Conservation (phyloP, 1,284 basidiomycete genomes). For the Malassezia arunalokei region DNA sequence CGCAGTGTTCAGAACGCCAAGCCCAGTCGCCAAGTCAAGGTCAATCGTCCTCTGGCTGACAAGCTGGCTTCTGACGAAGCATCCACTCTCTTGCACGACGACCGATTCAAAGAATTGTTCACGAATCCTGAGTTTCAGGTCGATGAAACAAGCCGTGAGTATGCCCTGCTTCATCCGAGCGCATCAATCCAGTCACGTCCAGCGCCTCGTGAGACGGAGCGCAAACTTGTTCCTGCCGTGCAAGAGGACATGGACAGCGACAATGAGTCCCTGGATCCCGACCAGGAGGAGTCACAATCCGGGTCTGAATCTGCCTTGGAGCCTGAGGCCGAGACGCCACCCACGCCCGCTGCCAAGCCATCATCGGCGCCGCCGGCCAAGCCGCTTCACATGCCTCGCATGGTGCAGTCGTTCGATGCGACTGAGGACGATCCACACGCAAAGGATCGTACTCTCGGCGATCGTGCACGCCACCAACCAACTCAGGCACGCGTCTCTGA, state of each 20-base stretch:
- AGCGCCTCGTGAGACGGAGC: slow-evolving; percentile 25
- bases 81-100: slow-evolving; percentile 61
- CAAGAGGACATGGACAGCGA: slow-evolving; percentile 77
- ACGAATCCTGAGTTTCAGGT: slow-evolving; percentile 88
- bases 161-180: slow-evolving; percentile 78
- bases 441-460: slow-evolving; percentile 20
- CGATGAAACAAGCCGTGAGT: slow-evolving; percentile 76
- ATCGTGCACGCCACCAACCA: slow-evolving; percentile 18
- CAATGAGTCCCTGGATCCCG: slow-evolving; percentile 53
- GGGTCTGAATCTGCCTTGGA: slow-evolving; percentile 2
- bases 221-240: slow-evolving; percentile 62
- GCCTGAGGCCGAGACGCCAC: neutral
- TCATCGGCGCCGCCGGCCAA: slow-evolving; percentile 3
- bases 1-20: slow-evolving; percentile 48
- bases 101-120: slow-evolving; percentile 81
- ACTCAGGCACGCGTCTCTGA: neutral
- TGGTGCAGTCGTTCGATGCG: neutral
- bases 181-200: slow-evolving; percentile 46
- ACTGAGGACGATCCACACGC: neutral
- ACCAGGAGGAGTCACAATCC: slow-evolving; percentile 23
- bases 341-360: neutral
- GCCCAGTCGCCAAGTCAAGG: slow-evolving; percentile 52
- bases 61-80: slow-evolving; percentile 55
- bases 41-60: slow-evolving; percentile 86
- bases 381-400: neutral